These are phyloP conservation scores for Vicia faba DNA, from an alignment of 306 rosid genomes.

Conservation along the genomic window DNA sequence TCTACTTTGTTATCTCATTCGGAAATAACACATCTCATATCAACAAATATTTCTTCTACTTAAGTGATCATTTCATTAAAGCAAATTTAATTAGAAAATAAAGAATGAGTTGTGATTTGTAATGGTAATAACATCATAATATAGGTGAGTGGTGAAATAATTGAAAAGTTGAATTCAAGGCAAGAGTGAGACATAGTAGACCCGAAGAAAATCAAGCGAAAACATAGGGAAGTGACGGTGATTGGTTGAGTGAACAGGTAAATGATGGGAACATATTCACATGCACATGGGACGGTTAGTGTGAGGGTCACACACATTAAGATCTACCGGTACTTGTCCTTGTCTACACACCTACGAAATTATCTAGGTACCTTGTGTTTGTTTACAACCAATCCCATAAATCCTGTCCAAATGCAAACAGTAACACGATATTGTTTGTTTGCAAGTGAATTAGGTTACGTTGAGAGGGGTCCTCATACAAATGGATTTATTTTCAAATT, in stretches of 20 bases:
- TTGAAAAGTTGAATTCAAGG: no score
- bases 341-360: slow-evolving; percentile 16
- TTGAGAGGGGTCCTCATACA: slow-evolving; percentile 32
- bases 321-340: slow-evolving; percentile 73
- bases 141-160: not conserved
- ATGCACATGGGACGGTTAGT: slow-evolving; percentile 87
- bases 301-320: slow-evolving; percentile 52
- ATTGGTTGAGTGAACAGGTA: slow-evolving; percentile 38
- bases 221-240: slow-evolving; percentile 22
- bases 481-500: slow-evolving; percentile 7
- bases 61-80: no score
- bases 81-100: no score
- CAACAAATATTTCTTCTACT: no score
- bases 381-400: slow-evolving; percentile 12
- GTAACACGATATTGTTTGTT: not conserved
- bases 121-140: no score
- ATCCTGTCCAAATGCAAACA: slow-evolving; percentile 21
- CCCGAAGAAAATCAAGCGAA: slow-evolving; percentile 28
- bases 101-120: no score
- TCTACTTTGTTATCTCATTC: no score
- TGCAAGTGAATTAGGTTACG: slow-evolving; percentile 24
- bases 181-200: not conserved
- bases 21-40: no score
- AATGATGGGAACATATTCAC: slow-evolving; percentile 63
- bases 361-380: not conserved